Evolutionary conservation across 2,329 filamentous ascomycete species (phyloP).

Genomic region (Colletotrichum sublineola): DNA sequence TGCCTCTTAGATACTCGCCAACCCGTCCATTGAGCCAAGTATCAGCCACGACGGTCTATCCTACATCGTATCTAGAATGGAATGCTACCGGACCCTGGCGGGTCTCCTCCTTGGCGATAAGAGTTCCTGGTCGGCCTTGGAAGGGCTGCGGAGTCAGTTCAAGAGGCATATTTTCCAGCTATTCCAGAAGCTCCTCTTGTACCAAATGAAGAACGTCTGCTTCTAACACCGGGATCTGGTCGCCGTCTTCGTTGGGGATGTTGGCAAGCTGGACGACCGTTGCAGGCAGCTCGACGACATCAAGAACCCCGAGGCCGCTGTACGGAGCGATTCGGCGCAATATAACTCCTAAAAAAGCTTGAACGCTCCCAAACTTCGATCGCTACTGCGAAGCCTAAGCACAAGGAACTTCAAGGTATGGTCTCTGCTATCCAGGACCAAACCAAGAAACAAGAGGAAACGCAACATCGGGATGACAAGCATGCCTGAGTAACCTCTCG

Average conservation of each 20-base stretch:
- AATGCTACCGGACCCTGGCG: conserved; percentile 54
- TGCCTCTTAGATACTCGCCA: conserved; percentile 48
- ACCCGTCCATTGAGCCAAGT: conserved; percentile 46
- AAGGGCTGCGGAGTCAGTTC: conserved; percentile 42
- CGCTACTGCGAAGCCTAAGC: not conserved
- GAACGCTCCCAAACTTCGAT: not conserved
- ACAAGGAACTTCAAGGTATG: not conserved
- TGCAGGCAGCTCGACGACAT: not conserved
- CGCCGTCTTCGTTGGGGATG: not conserved
- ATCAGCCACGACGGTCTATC: conserved; percentile 52
- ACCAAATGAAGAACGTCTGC: conserved; percentile 56
- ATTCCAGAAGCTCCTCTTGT: conserved; percentile 55
- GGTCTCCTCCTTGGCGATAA: conserved; percentile 47
- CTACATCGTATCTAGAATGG: conserved; percentile 54
- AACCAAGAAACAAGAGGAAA: not conserved
- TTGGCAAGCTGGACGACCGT: not conserved
- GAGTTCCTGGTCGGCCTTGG: not conserved
- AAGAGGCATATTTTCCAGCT: conserved; percentile 50
- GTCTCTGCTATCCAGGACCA: not conserved
- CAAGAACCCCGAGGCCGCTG: not conserved
- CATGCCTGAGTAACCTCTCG: not conserved
- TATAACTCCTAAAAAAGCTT: not conserved
- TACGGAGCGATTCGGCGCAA: not conserved
- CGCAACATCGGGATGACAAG: conserved; percentile 39
- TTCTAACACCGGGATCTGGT: conserved; percentile 41